Base-by-base conservation (phyloP, 2,329 filamentous ascomycete species). In the Talaromyces verruculosus region DNA sequence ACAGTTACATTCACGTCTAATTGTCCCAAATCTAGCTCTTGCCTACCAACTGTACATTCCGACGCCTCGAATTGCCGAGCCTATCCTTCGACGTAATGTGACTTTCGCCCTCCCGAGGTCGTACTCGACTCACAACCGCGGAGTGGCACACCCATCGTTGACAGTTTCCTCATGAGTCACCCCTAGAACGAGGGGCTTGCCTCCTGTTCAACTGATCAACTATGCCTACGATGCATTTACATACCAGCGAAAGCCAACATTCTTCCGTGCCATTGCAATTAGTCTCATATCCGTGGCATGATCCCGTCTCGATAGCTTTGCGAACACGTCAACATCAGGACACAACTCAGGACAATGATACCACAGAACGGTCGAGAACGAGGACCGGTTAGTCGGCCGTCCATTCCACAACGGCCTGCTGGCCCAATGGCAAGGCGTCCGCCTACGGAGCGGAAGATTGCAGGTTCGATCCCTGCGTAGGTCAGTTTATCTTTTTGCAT, bases 371-470 rank as follows among this genome's bases (percentile, higher is more conserved):
- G 13, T n/a, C 2, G 11, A 15, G 22, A 6, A 28, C 19, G 11
- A 55, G 17, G 5, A 35, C 17, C 30, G 1, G 4, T 55, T 55
- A 37, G 51, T 55, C 6, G 8, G 3, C 17, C 51, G n/a, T 37
- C 10, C n/a, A 22, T 17, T 37, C 19, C 28, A 43, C 17, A 63
- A 25, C 25, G 61, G 61, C 51, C 61, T 41, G 61, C 39, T 65
- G 63, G 63, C 63, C 63, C 63, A 65, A 65, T 65, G 63, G 63
- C 63, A 65, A 65, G 63, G 63, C 63, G 63, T 61, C 63, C 63
- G 63, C 63, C 63, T 65, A 65, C 63, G 63, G 63, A 64, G 62
- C 62, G 62, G 62, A 59, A 64, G 62, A 64, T 64, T 64, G 62
- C 62, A 58, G 62, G 37, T 64, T 64, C 62, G 62, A 64, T 55